Conservation (phyloP, 768 basidiomycete genomes). For the Termitomyces sp. region DNA sequence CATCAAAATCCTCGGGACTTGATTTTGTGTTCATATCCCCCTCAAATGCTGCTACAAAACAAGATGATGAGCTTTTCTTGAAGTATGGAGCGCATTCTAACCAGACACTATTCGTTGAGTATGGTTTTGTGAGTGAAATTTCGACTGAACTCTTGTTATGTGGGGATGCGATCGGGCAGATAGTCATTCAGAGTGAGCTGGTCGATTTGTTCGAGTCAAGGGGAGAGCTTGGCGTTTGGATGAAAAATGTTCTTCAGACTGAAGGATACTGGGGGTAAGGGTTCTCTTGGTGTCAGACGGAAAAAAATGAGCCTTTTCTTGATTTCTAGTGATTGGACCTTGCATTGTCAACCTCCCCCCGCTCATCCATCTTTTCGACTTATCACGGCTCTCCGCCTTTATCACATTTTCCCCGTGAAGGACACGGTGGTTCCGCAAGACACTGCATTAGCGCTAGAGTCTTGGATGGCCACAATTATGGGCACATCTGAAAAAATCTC, state of each 20-base stretch:
- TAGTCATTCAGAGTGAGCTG: constrained; percentile 57
- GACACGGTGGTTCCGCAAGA: constrained; percentile 16
- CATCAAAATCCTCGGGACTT: constrained; percentile 34
- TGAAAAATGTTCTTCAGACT: constrained; percentile 50
- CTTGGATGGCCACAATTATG: constrained; percentile 54
- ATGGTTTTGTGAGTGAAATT: constrained; percentile 71
- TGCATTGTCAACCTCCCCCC: constrained; percentile 57
- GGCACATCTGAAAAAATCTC: constrained; percentile 45
- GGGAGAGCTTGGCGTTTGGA: constrained; percentile 36
- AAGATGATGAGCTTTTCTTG: constrained; percentile 68
- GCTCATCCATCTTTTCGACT: constrained; percentile 81
- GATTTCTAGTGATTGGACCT: constrained; percentile 68
- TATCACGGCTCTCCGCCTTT: constrained; percentile 66
- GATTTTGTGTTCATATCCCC: constrained; percentile 53
- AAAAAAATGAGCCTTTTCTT: background rate
- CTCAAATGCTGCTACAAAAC: constrained; percentile 30
- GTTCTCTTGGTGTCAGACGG: background rate
- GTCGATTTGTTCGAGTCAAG: constrained; percentile 46
- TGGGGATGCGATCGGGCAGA: constrained; percentile 43
- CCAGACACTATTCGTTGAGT: constrained; percentile 77
- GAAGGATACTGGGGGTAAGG: constrained; percentile 86
- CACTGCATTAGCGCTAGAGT: constrained; percentile 29
- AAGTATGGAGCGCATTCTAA: constrained; percentile 82
- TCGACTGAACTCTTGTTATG: constrained; percentile 20
- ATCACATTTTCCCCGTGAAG: constrained; percentile 40